phyloP scores from a whole-genome alignment of 192 early-diverging fungal species.

The Phlyctochytrium planicorne region DNA sequence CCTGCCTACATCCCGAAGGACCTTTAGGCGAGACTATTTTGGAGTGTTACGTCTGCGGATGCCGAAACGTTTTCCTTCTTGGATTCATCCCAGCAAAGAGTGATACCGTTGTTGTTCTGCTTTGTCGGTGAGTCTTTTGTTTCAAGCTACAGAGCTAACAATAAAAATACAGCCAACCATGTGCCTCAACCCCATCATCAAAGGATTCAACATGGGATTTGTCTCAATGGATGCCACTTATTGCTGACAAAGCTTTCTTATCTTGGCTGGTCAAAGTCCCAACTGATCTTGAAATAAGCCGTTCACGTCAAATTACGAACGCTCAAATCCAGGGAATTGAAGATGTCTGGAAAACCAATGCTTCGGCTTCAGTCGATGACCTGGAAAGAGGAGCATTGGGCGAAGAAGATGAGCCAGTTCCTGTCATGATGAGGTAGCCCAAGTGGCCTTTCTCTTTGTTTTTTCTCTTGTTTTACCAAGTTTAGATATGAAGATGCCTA shows the following conservation, averaged over 20 bases:
- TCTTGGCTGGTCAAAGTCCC: conserved; percentile 94
- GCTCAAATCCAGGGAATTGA: conserved; percentile 86
- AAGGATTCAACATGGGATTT: conserved; percentile 98
- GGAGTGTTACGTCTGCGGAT: conserved; percentile 98
- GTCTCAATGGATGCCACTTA: conserved; percentile 94
- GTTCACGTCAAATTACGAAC: conserved; percentile 78
- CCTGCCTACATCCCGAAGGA: conserved; percentile 86
- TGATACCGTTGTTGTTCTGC: conserved; percentile 94
- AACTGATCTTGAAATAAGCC: conserved; percentile 76
- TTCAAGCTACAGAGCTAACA: neutral
- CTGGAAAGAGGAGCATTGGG: conserved; percentile 66
- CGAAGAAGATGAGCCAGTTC: conserved; percentile 77
- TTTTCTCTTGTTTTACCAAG: too few species aligned
- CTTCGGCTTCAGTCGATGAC: conserved; percentile 74
- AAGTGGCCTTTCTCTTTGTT: too few species aligned
- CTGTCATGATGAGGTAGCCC: conserved; percentile 75
- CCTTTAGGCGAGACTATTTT: conserved; percentile 91
- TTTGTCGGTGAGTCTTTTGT: conserved; percentile 74
- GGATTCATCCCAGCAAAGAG: conserved; percentile 99
- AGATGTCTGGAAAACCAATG: conserved; percentile 82
- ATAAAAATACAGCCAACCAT: conserved; percentile 67
- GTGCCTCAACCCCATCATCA: conserved; percentile 78
- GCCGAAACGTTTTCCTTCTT: conserved; percentile 90
- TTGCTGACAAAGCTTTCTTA: conserved; percentile 91
- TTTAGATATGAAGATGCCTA: conserved; percentile 92